These are phyloP conservation scores for Trichoderma asperellum DNA, from an alignment of 2,329 filamentous ascomycete species.

Conservation along the genomic window DNA sequence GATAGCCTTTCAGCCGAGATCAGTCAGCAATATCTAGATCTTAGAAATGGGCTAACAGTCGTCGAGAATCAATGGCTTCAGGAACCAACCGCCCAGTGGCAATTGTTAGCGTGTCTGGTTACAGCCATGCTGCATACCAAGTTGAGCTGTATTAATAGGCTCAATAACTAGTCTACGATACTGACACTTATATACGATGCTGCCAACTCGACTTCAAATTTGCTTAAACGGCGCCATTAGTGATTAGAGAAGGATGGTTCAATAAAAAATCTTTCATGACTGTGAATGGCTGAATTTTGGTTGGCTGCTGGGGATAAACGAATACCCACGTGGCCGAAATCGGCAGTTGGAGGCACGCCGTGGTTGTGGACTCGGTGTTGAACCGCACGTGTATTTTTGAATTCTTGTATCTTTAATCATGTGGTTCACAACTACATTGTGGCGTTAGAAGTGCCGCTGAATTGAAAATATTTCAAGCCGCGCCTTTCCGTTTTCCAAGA, in stretches of 20 bases:
- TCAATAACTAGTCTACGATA: neutral
- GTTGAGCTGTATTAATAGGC: neutral
- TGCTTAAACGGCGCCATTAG: neutral
- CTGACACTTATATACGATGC: neutral
- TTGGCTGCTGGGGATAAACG: neutral
- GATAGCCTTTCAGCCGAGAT: constrained; percentile 20
- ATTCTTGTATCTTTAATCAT: neutral
- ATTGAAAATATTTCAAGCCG: neutral
- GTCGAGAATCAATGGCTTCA: constrained; percentile 8
- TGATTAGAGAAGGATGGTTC: neutral
- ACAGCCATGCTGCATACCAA: neutral
- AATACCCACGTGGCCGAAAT: neutral
- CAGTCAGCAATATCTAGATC: neutral
- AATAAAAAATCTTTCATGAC: neutral
- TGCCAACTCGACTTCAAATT: neutral
- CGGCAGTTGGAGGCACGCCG: neutral
- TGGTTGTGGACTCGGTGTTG: neutral
- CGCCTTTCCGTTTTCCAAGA: neutral
- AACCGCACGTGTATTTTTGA: neutral
- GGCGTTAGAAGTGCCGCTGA: neutral
- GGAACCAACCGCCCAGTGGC: neutral
- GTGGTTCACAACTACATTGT: neutral
- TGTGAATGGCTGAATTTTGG: neutral
- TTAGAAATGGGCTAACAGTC: neutral
- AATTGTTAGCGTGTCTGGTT: constrained; percentile 15